phyloP scores from a whole-genome alignment of 495 filamentous ascomycete genomes.

The Astrocystis sublimbata region DNA sequence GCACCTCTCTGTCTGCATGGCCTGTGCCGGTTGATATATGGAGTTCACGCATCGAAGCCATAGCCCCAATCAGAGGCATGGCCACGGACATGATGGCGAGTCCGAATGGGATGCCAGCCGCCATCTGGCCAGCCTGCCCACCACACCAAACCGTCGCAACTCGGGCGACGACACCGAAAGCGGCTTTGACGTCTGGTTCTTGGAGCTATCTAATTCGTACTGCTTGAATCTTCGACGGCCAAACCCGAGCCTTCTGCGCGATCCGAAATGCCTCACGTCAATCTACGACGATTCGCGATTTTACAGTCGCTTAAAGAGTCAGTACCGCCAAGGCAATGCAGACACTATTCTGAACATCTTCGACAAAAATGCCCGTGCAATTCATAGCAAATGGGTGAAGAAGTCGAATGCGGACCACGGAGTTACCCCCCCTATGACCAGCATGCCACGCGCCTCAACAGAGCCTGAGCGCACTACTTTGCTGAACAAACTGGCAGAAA shows the following conservation, averaged over 20 bases:
- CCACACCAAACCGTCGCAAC: constrained; percentile 14
- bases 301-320: constrained; percentile 24
- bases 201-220: constrained; percentile 33
- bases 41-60: constrained; percentile 1
- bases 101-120: constrained; percentile 2
- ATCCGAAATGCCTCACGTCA: constrained; percentile 16
- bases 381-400: constrained; percentile 33
- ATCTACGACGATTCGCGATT: constrained; percentile 27
- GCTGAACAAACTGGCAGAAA: constrained; percentile 20
- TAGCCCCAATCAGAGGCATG: constrained; percentile 9
- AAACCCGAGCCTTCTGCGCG: constrained; percentile 20
- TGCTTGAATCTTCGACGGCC: constrained; percentile 28
- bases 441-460: constrained; percentile 24
- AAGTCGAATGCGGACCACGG: constrained; percentile 22
- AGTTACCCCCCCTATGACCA: constrained; percentile 21
- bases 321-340: constrained; percentile 25
- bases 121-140: background rate
- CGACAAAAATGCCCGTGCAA: constrained; percentile 24
- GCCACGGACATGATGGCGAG: background rate
- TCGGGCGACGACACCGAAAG: background rate
- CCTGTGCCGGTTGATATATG: background rate
- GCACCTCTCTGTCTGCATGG: background rate
- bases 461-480: constrained; percentile 25
- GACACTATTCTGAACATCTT: constrained; percentile 21
- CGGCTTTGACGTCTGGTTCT: constrained; percentile 33